Evolutionary conservation across 176 grass and related monocot genomes (phyloP).

Genomic region (Typha latifolia): DNA sequence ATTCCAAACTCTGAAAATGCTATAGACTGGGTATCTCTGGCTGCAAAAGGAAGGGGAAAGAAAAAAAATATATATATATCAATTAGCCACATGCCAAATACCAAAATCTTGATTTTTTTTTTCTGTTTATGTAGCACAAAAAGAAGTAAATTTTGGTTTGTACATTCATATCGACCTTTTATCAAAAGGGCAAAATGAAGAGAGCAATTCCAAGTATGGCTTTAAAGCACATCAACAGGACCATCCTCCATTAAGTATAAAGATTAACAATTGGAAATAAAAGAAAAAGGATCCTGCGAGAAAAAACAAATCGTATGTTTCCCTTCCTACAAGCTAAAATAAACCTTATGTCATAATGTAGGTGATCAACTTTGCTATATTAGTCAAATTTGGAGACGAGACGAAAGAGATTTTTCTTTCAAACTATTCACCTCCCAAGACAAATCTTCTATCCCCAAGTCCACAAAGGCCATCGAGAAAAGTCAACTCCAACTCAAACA

Average conservation of each 20-base stretch:
- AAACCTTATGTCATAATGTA: not conserved
- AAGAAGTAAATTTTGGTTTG: not conserved
- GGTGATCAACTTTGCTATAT: not conserved
- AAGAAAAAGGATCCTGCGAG: not conserved
- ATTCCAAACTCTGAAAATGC: not conserved
- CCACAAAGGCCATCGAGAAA: conserved; percentile 2
- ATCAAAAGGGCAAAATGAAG: no score
- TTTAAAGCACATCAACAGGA: no score
- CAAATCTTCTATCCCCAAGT: not conserved
- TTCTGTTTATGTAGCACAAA: not conserved
- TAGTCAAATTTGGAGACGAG: not conserved
- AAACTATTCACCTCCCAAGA: not conserved
- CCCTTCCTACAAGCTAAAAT: not conserved
- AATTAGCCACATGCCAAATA: not conserved
- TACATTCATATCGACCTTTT: not conserved
- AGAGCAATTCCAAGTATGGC: no score
- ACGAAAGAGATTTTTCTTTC: conserved; percentile 20
- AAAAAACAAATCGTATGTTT: not conserved
- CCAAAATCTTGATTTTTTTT: not conserved
- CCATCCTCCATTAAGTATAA: not conserved
- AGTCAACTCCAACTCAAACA: conserved; percentile 36
- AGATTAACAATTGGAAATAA: not conserved
- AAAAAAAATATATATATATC: not conserved
- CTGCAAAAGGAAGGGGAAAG: not conserved
- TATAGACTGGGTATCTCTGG: not conserved